phyloP scores from a whole-genome alignment of 2,329 filamentous ascomycete genomes.

The Ophiocordyceps unilateralis region DNA sequence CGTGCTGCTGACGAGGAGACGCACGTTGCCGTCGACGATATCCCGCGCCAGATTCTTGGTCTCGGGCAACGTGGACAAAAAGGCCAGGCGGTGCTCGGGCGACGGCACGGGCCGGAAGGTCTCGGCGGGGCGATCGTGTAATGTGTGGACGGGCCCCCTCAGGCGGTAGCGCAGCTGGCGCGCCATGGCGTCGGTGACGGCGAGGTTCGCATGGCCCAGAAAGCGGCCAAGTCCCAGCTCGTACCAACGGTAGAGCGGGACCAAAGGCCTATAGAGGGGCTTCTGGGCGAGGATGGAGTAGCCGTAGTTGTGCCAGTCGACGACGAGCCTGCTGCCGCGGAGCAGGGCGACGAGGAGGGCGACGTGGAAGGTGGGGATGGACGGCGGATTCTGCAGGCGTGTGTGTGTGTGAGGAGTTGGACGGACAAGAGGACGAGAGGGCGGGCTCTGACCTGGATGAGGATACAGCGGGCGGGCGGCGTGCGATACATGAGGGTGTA shows the following conservation, averaged over 20 bases:
- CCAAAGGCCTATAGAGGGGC: slow-evolving; percentile 51
- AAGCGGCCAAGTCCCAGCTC: slow-evolving; percentile 54
- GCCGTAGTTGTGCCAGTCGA: slow-evolving; percentile 99
- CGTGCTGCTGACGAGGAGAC: slow-evolving; percentile 76
- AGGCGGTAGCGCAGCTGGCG: slow-evolving; percentile 47
- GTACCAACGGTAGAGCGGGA: slow-evolving; percentile 59
- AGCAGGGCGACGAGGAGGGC: slow-evolving; percentile 56
- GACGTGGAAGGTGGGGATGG: slow-evolving; percentile 75
- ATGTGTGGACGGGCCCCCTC: slow-evolving; percentile 44
- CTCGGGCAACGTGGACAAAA: slow-evolving; percentile 49
- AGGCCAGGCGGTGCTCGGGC: slow-evolving; percentile 28
- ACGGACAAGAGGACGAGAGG: background rate
- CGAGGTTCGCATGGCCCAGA: slow-evolving; percentile 57
- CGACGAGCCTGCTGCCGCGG: slow-evolving; percentile 64
- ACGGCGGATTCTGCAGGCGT: slow-evolving; percentile 62
- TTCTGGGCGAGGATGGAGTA: slow-evolving; percentile 71
- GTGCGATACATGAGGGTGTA: slow-evolving; percentile 56
- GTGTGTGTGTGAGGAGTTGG: background rate
- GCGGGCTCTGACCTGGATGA: slow-evolving; percentile 46
- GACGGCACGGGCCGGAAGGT: slow-evolving; percentile 58
- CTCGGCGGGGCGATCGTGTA: slow-evolving; percentile 74
- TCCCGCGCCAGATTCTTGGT: slow-evolving; percentile 41
- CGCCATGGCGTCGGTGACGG: slow-evolving; percentile 82
- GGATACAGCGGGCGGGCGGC: slow-evolving; percentile 63
- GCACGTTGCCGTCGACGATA: slow-evolving; percentile 40